Base-by-base conservation (phyloP, 306 rosid species). In the Sicyos baderoa region DNA sequence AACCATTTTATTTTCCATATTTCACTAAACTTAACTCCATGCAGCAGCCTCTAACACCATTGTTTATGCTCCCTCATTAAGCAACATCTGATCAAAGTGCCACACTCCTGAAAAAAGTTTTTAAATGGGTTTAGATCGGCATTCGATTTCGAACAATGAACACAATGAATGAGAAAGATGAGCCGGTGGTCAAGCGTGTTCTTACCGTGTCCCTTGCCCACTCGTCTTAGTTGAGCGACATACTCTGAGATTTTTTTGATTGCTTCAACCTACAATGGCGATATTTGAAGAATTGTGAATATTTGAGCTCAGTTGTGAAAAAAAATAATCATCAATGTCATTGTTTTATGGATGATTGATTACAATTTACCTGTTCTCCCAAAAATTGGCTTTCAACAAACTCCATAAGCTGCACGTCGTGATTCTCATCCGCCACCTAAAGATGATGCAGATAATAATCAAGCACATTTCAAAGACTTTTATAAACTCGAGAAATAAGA, bases 351-450 rank as follows among this genome's bases (percentile, higher is more conserved):
- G 1, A 8, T 25, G 29, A 1, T 25, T 32, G 18, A 18, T 25
- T 72, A n/a, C n/a, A n/a, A n/a, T n/a, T n/a, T n/a, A 93, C 99
- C 97, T 94, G 99, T 79, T 94, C 99, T 51, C 77, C 54, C 87
- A 94, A 64, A 75, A 64, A 94, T 73, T 86, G 81, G 42, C 63
- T 85, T 75, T 94, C 97, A 49, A 94, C 75, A 4, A 88, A 94
- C 77, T 94, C 95, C 0, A 76, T 53, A 72, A 90, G 72, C 61
- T 94, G 96, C 82, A 85, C 91, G 42, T 94, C 99, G 9, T 81
- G 70, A 47, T 68, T 88, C 75, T 66, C 73, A 16, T 74, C 81
- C 71, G 97, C 96, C 77, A 84, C 90, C 99, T 93, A 83, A 29
- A n/a, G 23, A 71, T 49, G 59, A 56, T 2, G 23, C 52, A 54